Evolutionary conservation across 1,284 basidiomycete species (phyloP), one percentile per base, ranked within the genome.

Genomic region (Trametes polyzona): DNA sequence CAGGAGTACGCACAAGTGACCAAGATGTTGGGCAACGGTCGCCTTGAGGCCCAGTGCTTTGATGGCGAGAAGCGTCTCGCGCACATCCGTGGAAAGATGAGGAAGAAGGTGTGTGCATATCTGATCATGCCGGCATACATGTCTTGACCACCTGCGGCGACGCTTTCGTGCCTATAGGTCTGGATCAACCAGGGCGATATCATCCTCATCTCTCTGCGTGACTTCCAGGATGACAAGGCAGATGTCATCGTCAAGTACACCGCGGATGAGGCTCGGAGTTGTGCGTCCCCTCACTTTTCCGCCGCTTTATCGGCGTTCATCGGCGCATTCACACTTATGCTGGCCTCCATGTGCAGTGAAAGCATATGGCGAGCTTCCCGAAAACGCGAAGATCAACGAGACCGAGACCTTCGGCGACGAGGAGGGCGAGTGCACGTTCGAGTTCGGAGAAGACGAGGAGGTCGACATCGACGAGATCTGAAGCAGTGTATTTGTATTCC

Each of bases 121-220:
- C 33, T 47, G 16, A 10, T 2, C n/a, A 19, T 3, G 5, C 7
- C 7, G 29, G 16, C 8, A 14, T 16, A 14, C 6, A 19, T 4
- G 11, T 30, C 7, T 21, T 33, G 11, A 47, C 10, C 29, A 32
- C 1, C 14, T 47, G 12, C 14, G 42, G 30, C 42, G 33, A 35
- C 52, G 37, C 30, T 32, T 3, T 17, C 33, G 23, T 37, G n/a
- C 41, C 30, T 67, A 97, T 67, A 97, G 95, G 96, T 99, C 68
- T 99, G 97, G 97, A 99, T 99, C 76, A 97, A 97, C 73, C 93
- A 96, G 69, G 97, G 97, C 67, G 97, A 99, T 72, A 98, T 99
- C 73, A 90, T 99, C 62, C 82, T 99, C 41, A 81, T 99, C 36
- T 99, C 96, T 27, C 83, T 99, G 51, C 93, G 97, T 67, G 97